These are phyloP conservation scores for Graphilbum sp. DNA, from an alignment of 2,329 filamentous ascomycete genomes.

Conservation along the genomic window DNA sequence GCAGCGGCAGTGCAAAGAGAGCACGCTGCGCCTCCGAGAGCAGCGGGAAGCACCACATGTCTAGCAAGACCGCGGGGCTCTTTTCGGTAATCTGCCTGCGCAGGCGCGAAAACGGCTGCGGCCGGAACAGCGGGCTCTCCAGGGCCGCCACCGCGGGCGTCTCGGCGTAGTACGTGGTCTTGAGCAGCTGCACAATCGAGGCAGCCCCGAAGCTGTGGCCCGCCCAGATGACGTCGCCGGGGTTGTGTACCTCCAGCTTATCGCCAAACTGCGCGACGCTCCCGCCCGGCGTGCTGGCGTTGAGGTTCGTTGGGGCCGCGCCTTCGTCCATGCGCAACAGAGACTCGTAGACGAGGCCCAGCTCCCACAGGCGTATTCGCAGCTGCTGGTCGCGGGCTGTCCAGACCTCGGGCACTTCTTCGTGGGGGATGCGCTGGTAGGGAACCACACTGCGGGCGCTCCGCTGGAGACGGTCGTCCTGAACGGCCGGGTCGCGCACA, in stretches of 20 bases:
- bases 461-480: slow-evolving; percentile 19
- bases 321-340: slow-evolving; percentile 49
- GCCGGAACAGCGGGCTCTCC: slow-evolving; percentile 43
- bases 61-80: slow-evolving; percentile 53
- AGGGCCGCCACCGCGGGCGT: slow-evolving; percentile 27
- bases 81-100: slow-evolving; percentile 49
- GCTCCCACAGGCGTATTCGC: slow-evolving; percentile 61
- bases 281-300: slow-evolving; percentile 25
- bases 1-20: slow-evolving; percentile 58
- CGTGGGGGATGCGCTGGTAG: slow-evolving; percentile 42
- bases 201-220: slow-evolving; percentile 74
- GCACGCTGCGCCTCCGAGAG: slow-evolving; percentile 43
- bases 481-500: slow-evolving; percentile 43
- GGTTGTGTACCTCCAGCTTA: slow-evolving; percentile 50
- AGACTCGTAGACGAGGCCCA: slow-evolving; percentile 54
- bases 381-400: slow-evolving; percentile 54
- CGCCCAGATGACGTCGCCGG: slow-evolving; percentile 57
- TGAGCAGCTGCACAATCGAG: slow-evolving; percentile 60
- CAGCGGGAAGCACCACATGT: slow-evolving; percentile 68
- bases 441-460: slow-evolving; percentile 22
- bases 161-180: slow-evolving; percentile 55
- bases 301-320: slow-evolving; percentile 31
- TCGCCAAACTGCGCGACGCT: slow-evolving; percentile 42
- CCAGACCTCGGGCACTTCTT: slow-evolving; percentile 48
- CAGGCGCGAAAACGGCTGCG: slow-evolving; percentile 37